Conservation (phyloP, 306 rosid species). For the Acacia crassicarpa region DNA sequence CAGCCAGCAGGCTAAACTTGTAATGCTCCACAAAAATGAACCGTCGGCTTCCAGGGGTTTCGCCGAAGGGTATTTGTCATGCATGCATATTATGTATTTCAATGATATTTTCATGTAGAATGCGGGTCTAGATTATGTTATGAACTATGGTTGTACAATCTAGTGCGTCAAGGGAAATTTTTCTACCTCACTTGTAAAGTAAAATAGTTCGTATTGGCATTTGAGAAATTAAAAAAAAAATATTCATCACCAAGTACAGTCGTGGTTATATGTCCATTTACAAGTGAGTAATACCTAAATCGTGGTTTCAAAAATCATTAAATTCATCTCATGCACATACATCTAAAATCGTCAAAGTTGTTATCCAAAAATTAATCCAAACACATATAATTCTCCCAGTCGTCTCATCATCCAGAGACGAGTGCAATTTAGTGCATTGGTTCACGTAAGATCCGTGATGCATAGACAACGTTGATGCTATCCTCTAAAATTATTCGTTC, state of each 20-base stretch:
- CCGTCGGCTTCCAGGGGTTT: too few species aligned
- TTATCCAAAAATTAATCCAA: too few species aligned
- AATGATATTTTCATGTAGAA: not conserved
- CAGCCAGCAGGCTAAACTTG: not conserved
- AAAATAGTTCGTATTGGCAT: not conserved
- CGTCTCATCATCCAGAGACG: too few species aligned
- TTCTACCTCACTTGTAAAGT: not conserved
- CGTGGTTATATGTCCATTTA: not conserved
- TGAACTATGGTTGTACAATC: not conserved
- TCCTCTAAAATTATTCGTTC: too few species aligned
- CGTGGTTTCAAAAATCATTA: too few species aligned
- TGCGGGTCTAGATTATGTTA: not conserved
- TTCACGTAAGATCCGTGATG: not conserved
- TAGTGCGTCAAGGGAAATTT: not conserved
- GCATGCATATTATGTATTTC: not conserved
- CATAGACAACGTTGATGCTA: not conserved
- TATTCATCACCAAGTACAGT: not conserved
- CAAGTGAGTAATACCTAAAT: too few species aligned
- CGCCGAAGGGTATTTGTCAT: not conserved
- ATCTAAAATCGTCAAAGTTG: too few species aligned
- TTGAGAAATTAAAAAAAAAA: not conserved
- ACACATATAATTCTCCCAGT: too few species aligned
- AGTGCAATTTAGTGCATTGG: not conserved
- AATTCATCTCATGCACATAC: too few species aligned
- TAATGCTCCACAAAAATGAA: not conserved